Evolutionary conservation across 2,329 filamentous ascomycete genomes (phyloP).

Genomic region (Reticulascus tulasneorum): DNA sequence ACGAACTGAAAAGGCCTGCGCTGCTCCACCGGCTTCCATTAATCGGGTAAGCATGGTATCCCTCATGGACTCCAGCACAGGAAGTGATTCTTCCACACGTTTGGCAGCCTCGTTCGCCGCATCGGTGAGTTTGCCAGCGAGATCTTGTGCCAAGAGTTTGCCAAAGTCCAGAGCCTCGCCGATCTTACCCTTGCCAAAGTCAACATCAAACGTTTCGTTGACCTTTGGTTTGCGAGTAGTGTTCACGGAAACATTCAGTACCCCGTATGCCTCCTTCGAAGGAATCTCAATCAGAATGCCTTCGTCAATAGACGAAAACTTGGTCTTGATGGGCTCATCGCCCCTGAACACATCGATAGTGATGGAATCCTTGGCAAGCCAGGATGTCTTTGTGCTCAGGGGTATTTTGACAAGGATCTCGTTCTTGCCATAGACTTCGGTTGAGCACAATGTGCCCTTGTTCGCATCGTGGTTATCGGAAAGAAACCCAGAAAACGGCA

Average conservation of each 20-base stretch:
- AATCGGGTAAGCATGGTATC: slow-evolving; percentile 1
- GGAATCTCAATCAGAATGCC: slow-evolving; percentile 51
- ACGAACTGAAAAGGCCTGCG: slow-evolving; percentile 6
- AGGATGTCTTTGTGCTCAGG: slow-evolving; percentile 44
- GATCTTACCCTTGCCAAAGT: slow-evolving; percentile 51
- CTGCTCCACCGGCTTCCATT: no score
- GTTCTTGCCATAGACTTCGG: slow-evolving; percentile 40
- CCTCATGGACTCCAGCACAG: slow-evolving; percentile 1
- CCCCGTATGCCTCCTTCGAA: slow-evolving; percentile 51
- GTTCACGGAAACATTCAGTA: slow-evolving; percentile 54
- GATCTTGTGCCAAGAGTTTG: no score
- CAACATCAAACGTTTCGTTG: slow-evolving; percentile 56
- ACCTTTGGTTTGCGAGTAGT: slow-evolving; percentile 57
- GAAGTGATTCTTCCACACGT: slow-evolving; percentile 22
- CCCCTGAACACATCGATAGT: slow-evolving; percentile 51
- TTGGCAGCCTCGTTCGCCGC: slow-evolving; percentile 24
- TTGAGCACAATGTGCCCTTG: slow-evolving; percentile 37
- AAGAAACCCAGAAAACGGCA: slow-evolving; percentile 37
- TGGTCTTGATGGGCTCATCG: slow-evolving; percentile 42
- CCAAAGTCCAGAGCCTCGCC: slow-evolving; percentile 41
- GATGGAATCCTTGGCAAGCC: slow-evolving; percentile 55
- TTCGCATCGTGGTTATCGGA: slow-evolving; percentile 29
- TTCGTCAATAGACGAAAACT: slow-evolving; percentile 42
- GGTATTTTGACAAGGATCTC: slow-evolving; percentile 54
- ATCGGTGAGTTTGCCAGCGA: slow-evolving; percentile 38